These are phyloP conservation scores for Microcyclosporella mali DNA, from an alignment of 2,329 filamentous ascomycete species.

Conservation along the genomic window DNA sequence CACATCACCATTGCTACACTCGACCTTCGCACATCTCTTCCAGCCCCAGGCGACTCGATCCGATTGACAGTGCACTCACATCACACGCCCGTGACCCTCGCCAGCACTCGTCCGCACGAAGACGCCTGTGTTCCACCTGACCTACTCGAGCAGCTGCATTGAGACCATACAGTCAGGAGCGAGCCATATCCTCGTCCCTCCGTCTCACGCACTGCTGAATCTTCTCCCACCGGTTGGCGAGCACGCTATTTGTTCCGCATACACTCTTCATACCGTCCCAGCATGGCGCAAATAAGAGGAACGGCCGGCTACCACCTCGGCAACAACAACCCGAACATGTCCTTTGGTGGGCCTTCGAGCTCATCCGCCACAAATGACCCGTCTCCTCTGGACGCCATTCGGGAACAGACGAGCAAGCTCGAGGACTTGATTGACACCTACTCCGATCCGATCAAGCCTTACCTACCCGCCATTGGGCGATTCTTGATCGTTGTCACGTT, in stretches of 20 bases:
- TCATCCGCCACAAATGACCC: constrained; percentile 60
- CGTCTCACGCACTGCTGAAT: neutral
- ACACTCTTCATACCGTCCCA: constrained; percentile 9
- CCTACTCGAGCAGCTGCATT: no score
- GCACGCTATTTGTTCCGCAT: no score
- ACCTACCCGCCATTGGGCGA: constrained; percentile 88
- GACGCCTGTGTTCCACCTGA: no score
- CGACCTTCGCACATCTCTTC: no score
- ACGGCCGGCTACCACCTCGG: constrained; percentile 78
- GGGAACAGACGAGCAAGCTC: constrained; percentile 95
- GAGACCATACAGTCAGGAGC: no score
- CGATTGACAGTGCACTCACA: no score
- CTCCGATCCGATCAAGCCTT: constrained; percentile 93
- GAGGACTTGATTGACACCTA: constrained; percentile 85
- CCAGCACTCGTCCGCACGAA: no score
- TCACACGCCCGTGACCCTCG: no score
- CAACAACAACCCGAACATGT: constrained; percentile 53
- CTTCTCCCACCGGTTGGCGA: neutral
- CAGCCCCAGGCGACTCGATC: no score
- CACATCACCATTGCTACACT: no score
- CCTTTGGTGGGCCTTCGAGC: constrained; percentile 40
- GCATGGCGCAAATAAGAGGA: constrained; percentile 55
- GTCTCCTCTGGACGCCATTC: constrained; percentile 78
- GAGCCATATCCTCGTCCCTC: no score
- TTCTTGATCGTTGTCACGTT: constrained; percentile 98